Percentiles rank a stretch among this genome's conserved stretches.
phyloP scores from a whole-genome alignment of 1,139 yeast species.

The Yamadazyma triangularis region DNA sequence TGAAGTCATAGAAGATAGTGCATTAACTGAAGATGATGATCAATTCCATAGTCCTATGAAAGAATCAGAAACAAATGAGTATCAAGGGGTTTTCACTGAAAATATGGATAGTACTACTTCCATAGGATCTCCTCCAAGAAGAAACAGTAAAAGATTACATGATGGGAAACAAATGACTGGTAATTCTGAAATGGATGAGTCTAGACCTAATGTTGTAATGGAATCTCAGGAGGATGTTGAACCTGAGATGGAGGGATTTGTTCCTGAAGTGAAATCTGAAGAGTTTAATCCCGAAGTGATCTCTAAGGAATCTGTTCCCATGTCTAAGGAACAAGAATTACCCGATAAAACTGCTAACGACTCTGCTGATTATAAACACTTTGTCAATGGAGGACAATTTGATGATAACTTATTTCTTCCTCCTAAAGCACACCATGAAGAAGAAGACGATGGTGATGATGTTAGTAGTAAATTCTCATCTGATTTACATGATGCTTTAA shows the following conservation, averaged over 20 bases:
- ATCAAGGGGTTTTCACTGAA: neutral
- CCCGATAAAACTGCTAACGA: too few relatives aligned
- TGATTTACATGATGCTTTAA: constrained; percentile 13
- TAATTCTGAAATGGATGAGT: neutral
- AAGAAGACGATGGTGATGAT: constrained; percentile 8
- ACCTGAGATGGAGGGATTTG: neutral
- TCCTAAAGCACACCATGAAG: constrained; percentile 7
- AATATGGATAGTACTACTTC: too few relatives aligned
- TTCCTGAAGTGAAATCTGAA: too few relatives aligned
- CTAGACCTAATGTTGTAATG: neutral
- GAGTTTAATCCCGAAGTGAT: too few relatives aligned
- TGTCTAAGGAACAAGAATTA: too few relatives aligned
- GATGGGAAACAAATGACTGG: too few relatives aligned
- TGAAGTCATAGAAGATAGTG: constrained; percentile 8
- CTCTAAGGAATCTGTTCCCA: too few relatives aligned
- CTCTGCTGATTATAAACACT: too few relatives aligned
- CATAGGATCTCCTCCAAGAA: too few relatives aligned
- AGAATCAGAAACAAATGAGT: neutral
- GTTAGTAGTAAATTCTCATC: constrained; percentile 13
- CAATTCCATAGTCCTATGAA: neutral
- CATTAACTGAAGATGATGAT: neutral
- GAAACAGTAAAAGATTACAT: too few relatives aligned
- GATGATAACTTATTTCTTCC: constrained; percentile 8
- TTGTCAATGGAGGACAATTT: constrained; percentile 2
- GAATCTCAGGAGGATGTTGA: neutral